Conservation (phyloP, 1,139 yeast species). For the Pichia inconspicua region DNA sequence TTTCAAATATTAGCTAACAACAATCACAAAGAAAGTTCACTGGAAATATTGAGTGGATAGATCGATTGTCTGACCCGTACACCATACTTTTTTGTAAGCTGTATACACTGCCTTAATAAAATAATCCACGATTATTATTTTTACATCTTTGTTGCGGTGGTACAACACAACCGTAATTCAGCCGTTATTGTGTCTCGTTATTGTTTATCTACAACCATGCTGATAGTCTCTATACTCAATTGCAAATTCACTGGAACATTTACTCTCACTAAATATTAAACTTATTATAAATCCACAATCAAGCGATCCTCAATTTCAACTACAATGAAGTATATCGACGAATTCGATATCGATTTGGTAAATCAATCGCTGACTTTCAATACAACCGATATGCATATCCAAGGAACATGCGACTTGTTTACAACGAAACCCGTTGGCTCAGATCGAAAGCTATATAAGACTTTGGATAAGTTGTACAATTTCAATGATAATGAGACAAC, state of each 20-base stretch:
- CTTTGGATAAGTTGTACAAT: slow-evolving; percentile 59
- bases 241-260: background rate
- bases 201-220: background rate
- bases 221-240: background rate
- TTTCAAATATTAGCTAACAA: no score
- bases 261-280: background rate
- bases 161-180: background rate
- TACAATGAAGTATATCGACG: slow-evolving; percentile 68
- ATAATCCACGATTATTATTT: background rate
- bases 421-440: slow-evolving; percentile 90
- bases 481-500: slow-evolving; percentile 9
- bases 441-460: slow-evolving; percentile 80
- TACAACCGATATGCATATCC: slow-evolving; percentile 76
- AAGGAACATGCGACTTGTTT: slow-evolving; percentile 91
- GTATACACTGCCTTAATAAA: no score
- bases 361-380: slow-evolving; percentile 84
- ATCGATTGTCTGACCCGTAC: background rate
- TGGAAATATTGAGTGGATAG: no score
- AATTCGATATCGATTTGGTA: slow-evolving; percentile 79
- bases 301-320: slow-evolving; percentile 1
- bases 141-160: background rate
- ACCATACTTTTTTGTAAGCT: background rate
- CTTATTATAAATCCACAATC: background rate
- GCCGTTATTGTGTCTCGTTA: background rate
- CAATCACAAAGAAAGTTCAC: no score